phyloP scores from a whole-genome alignment of 257 asterid species.

The Solanum paucissectum region DNA sequence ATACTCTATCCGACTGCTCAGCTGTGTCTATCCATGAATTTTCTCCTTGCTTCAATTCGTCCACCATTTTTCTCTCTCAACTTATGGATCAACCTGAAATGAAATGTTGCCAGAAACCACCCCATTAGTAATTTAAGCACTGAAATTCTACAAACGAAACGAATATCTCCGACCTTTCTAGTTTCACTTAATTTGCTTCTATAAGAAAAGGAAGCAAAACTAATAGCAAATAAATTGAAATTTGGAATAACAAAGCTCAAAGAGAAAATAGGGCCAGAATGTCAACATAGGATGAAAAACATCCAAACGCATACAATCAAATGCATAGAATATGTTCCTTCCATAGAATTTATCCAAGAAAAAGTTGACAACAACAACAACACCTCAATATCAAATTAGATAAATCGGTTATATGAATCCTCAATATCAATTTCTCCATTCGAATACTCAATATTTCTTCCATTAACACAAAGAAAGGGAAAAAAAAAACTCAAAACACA shows the following conservation, averaged over 20 bases:
- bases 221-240: neutral
- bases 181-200: neutral
- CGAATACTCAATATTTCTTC: neutral
- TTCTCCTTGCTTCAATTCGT: conserved; percentile 28
- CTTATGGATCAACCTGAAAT: conserved; percentile 21
- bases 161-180: neutral
- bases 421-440: neutral
- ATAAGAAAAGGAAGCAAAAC: neutral
- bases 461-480: neutral
- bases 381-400: neutral
- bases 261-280: neutral
- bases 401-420: neutral
- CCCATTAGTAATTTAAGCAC: neutral
- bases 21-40: conserved; percentile 35
- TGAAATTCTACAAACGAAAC: neutral
- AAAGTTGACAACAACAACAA: neutral
- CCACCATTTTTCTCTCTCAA: conserved; percentile 29
- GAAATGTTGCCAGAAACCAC: neutral
- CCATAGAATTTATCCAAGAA: neutral
- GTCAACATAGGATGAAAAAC: neutral
- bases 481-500: neutral
- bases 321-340: neutral
- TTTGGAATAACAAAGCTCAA: neutral
- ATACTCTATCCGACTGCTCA: conserved; percentile 26
- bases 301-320: neutral